Percentiles rank a stretch among this genome's conserved stretches.
Conservation (phyloP, 2,329 filamentous ascomycete species). For the Aureobasidium musti region DNA sequence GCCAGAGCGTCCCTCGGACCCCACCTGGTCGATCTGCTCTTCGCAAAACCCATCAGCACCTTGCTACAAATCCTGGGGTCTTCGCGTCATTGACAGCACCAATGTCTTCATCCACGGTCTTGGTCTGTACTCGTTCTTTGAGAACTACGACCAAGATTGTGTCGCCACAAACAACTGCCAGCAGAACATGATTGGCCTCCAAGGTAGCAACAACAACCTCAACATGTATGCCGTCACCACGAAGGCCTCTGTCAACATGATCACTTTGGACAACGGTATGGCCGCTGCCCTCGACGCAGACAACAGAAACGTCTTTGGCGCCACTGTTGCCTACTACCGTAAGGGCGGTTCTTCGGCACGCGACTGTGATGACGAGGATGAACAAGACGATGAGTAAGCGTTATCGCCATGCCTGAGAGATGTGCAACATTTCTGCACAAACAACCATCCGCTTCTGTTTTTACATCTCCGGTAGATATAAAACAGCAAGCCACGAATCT, state of each 20-base stretch:
- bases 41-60: conserved; percentile 31
- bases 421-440: conserved; percentile 8
- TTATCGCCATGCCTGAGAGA: neutral
- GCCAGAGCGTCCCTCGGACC: conserved; percentile 49
- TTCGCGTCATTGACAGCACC: conserved; percentile 45
- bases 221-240: conserved; percentile 52
- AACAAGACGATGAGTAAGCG: neutral
- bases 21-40: conserved; percentile 45
- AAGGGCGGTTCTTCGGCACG: conserved; percentile 1
- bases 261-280: conserved; percentile 43
- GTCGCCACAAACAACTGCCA: conserved; percentile 54
- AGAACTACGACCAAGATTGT: conserved; percentile 58
- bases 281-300: conserved; percentile 46
- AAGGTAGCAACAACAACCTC: conserved; percentile 46
- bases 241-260: conserved; percentile 55
- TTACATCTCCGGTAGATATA: conserved; percentile 14
- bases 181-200: conserved; percentile 52
- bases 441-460: neutral
- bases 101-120: conserved; percentile 51
- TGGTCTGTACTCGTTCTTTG: conserved; percentile 62
- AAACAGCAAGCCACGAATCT: conserved; percentile 1
- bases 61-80: conserved; percentile 47
- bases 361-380: conserved; percentile 23
- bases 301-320: conserved; percentile 54
- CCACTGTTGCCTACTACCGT: conserved; percentile 45